Evolutionary conservation across 148 eudicot species (phyloP), one percentile per base, ranked within the genome.

Genomic region (Salicornia ramosissima): DNA sequence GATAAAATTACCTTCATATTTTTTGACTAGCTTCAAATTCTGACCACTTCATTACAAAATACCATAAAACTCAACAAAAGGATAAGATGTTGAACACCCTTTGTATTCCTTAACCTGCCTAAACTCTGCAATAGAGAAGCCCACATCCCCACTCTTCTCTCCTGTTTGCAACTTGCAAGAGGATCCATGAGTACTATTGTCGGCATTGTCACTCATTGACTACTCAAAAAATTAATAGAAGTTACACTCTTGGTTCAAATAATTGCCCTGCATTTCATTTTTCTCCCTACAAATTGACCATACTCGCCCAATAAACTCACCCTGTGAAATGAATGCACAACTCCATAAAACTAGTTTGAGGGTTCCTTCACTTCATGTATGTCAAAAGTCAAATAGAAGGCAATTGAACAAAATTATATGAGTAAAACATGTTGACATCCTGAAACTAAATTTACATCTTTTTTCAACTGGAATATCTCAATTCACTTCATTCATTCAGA

Each of bases 71-170:
- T 6, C 10, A 29, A 73, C 39, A 36, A 21, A 22, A 22, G 21
- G 61, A 25, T 7, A 28, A 55, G 64, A 9, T 5, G 15, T 36
- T 16, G 1, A 26, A 31, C 7, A 36, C 11, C 43, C 39, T 30
- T 67, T 67, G 55, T 67, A 51, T 25, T 22, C 0, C 40, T 59
- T 30, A 42, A 18, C 40, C 66, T 40, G 18, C 31, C 66, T 63
- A 40, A 63, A 24, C 29, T 39, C n/a, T n/a, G n/a, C n/a, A n/a
- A n/a, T n/a, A n/a, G n/a, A n/a, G n/a, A n/a, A n/a, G n/a, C n/a
- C n/a, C n/a, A n/a, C n/a, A n/a, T n/a, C n/a, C n/a, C n/a, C n/a
- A n/a, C n/a, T n/a, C n/a, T n/a, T n/a, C n/a, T n/a, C n/a, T n/a
- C n/a, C n/a, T n/a, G n/a, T n/a, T 30, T n/a, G 22, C 29, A 40